Base-by-base conservation (phyloP, 1,284 basidiomycete species). In the Rhizopogon hawkerae region DNA sequence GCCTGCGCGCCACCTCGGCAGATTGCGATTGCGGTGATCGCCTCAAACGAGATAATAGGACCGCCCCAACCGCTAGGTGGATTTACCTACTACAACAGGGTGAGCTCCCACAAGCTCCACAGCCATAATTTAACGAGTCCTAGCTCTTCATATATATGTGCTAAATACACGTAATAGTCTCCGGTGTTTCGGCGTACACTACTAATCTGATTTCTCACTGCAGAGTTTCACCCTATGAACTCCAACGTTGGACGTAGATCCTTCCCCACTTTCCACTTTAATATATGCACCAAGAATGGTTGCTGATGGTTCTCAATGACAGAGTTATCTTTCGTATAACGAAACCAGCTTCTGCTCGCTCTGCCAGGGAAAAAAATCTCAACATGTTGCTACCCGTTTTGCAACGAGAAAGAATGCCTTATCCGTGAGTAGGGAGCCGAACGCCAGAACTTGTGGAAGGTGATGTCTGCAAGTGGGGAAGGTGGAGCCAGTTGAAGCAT, bases 241-340 rank as follows among this genome's bases (percentile, higher is more conserved):
- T 11, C 29, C 29, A 16, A 42, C 11, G 34, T 35, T 14, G 34
- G 11, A 42, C 14, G 34, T 35, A 35, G 34, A 35, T 35, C 34
- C 26, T 31, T 42, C 41, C 41, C 41, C 41, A 42, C 41, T 42
- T 42, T 3, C 41, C 34, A 29, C 29, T 42, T 42, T 42, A 16
- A 42, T 11, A 16, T 10, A 8, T n/a, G 2, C 13, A 31, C 29
- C 10, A 7, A 11, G 29, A 31, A 31, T 31, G 29, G 9, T 31
- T 31, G 29, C 1, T 31, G 29, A 31, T 10, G 29, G 26, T 31
- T 21, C 29, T 42, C 41, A 16, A 42, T 42, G 41, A 18, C 41
- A n/a, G 31, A 31, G 9, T 42, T 18, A 18, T 10, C 10, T 31
- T 11, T 31, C 29, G 9, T 13, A 42, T n/a, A n/a, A 9, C 18